Evolutionary conservation across 169 alveolate genomes (phyloP), one percentile per base, ranked within the genome.

Genomic region (Plasmodium coatneyi): DNA sequence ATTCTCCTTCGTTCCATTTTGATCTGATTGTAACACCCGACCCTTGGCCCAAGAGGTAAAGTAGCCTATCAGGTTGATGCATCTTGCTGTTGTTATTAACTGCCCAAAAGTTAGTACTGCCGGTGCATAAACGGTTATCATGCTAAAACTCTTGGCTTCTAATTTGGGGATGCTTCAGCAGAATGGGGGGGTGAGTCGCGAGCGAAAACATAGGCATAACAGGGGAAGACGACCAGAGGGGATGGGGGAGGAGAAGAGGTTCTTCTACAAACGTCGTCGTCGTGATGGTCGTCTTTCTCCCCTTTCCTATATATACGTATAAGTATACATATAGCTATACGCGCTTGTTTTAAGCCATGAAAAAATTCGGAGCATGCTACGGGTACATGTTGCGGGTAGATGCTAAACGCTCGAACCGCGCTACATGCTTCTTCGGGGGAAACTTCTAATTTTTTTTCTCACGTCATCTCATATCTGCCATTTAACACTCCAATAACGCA

Each of bases 51-150:
- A 25, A 4, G 19, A 25, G 7, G 16, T 28, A 2, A 83, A 32
- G 32, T 22, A 36, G 30, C 10, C 71, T 43, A 22, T 12, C 30
- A 83, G 5, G 76, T 41, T 30, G 43, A 70, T 66, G 54, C 92
- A 83, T 70, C 43, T 19, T 32, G 46, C 39, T 5, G 72, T 83
- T 39, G 54, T 30, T 36, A 83, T 36, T 19, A 70, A 36, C 43
- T 83, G 71, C 43, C 92, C 82, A 2, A 66, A 66, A n/a, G 32
- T 60, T 66, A 83, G 49, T 32, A 83, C 2, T 28, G 80, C 36
- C 32, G 82, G 82, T 41, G 22, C 43, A 83, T 54, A 83, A 28
- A 36, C n/a, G 54, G 6, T 83, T 39, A 70, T 39, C 82, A 83
- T 70, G 34, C 72, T 83, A 83, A 71, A 34, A 82, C 76, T 4